Conservation (phyloP, 2,329 filamentous ascomycete genomes). For the Aspergillus oerlinghausenensis region DNA sequence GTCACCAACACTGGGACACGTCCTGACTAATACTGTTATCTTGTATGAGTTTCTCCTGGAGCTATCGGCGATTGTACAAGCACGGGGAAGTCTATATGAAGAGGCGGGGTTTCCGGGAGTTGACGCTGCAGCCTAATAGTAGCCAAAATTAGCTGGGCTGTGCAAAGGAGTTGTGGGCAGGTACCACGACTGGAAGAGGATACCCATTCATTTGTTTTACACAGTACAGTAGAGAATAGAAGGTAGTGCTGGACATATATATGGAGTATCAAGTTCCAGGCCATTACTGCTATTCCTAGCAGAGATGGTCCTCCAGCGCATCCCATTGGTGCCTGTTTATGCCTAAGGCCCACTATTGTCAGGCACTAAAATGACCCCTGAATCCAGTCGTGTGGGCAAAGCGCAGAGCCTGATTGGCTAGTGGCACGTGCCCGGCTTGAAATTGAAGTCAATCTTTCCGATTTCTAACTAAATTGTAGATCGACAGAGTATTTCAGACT, state of each 20-base stretch:
- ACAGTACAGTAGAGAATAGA: background rate
- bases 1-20: conserved; percentile 67
- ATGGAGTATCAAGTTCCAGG: background rate
- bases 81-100: conserved; percentile 69
- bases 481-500: background rate
- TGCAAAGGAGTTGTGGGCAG: background rate
- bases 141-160: background rate
- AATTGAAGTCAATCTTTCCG: background rate
- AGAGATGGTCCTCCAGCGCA: background rate
- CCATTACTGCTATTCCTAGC: background rate
- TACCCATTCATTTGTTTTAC: background rate
- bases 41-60: conserved; percentile 77
- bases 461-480: background rate
- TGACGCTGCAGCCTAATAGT: background rate
- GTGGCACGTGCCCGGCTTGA: background rate
- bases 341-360: background rate
- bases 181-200: background rate
- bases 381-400: background rate
- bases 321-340: background rate
- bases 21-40: conserved; percentile 74
- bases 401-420: background rate
- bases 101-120: conserved; percentile 59
- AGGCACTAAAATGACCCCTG: background rate
- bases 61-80: conserved; percentile 68
- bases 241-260: background rate